Evolutionary conservation across 2,329 filamentous ascomycete species (phyloP).

Genomic region (Madurella fahalii): DNA sequence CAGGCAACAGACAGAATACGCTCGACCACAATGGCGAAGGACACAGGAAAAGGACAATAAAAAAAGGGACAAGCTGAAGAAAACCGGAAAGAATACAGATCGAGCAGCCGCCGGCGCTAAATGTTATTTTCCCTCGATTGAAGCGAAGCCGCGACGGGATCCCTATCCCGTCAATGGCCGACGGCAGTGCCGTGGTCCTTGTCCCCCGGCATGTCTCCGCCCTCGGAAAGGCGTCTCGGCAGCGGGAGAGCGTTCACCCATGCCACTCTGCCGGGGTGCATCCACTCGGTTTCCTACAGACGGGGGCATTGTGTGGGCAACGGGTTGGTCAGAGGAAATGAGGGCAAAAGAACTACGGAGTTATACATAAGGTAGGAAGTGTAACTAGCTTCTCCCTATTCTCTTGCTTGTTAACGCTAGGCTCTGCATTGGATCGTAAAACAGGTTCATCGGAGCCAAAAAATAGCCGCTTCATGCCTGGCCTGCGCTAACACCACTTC

Average conservation of each 20-base stretch:
- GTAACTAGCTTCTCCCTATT: no score
- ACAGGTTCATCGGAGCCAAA: no score
- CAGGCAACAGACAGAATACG: neutral
- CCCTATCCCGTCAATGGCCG: slow-evolving; percentile 22
- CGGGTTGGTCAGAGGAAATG: neutral
- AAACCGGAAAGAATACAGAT: slow-evolving; percentile 1
- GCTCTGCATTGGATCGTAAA: no score
- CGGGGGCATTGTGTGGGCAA: neutral
- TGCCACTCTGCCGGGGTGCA: neutral
- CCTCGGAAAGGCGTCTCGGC: slow-evolving; percentile 25
- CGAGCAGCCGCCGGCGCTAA: slow-evolving; percentile 8
- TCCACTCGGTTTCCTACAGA: slow-evolving; percentile 16
- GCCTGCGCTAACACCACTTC: no score
- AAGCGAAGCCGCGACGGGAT: slow-evolving; percentile 8
- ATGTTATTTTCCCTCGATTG: slow-evolving; percentile 2
- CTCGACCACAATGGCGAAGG: neutral
- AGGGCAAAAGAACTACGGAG: neutral
- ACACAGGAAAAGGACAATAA: neutral
- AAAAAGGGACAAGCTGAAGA: slow-evolving; percentile 4
- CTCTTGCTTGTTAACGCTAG: no score
- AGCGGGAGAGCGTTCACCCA: slow-evolving; percentile 22
- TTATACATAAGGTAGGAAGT: no score
- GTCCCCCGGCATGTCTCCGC: slow-evolving; percentile 18
- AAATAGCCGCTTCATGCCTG: no score
- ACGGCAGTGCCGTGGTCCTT: slow-evolving; percentile 22